These are phyloP conservation scores for Eremothecium coryli DNA, from an alignment of 1,139 yeast genomes.

Conservation along the genomic window DNA sequence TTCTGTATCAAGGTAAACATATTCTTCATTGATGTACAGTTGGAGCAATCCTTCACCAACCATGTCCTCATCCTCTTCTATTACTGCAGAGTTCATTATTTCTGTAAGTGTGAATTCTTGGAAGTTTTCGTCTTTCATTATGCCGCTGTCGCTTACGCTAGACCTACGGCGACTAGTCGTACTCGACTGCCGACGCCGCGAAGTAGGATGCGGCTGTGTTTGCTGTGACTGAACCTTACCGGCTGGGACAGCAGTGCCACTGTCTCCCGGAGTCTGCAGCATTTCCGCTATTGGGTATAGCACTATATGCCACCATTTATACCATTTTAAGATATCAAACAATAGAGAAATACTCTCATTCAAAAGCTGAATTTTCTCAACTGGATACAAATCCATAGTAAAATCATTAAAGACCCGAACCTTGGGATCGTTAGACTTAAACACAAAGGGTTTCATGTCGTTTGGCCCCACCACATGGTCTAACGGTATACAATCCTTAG, in stretches of 20 bases:
- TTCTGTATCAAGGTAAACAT: constrained; percentile 16
- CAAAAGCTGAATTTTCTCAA: constrained; percentile 7
- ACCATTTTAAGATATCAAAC: constrained; percentile 25
- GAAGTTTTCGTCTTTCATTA: constrained; percentile 29
- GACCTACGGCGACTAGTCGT: constrained; percentile 24
- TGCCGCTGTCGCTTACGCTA: constrained; percentile 24
- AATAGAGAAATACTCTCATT: constrained; percentile 26
- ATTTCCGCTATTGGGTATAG: constrained; percentile 14
- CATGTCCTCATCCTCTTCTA: constrained; percentile 12
- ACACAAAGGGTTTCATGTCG: constrained; percentile 4
- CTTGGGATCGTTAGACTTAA: constrained; percentile 11
- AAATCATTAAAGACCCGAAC: constrained; percentile 24
- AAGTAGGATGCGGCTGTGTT: constrained; percentile 2
- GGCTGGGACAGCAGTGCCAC: background rate
- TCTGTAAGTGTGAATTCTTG: constrained; percentile 29
- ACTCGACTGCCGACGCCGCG: constrained; percentile 18
- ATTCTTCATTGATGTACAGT: constrained; percentile 26
- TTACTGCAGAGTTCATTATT: constrained; percentile 23
- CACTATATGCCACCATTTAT: constrained; percentile 24
- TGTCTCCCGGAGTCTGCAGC: constrained; percentile 6
- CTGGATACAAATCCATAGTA: constrained; percentile 22
- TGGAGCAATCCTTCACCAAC: constrained; percentile 7
- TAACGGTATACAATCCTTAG: constrained; percentile 20
- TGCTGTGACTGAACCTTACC: background rate
- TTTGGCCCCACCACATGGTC: constrained; percentile 16